Percentiles rank a stretch among this genome's conserved stretches.
These are phyloP conservation scores for Taphrina sp. DNA, from an alignment of 1,139 yeast genomes.

Conservation along the genomic window DNA sequence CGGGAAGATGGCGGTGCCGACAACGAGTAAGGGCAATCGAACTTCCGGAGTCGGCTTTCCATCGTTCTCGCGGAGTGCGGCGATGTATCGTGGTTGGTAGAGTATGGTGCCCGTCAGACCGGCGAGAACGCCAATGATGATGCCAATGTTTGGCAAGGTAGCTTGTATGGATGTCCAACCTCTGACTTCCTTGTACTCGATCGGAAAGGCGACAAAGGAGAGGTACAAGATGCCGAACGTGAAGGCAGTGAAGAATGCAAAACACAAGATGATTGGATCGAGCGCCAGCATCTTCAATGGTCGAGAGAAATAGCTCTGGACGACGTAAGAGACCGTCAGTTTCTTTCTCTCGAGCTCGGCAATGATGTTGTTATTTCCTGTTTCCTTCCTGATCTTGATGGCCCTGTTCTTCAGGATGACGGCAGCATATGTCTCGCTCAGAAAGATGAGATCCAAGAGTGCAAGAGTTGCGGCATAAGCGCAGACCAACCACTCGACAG, in stretches of 20 bases:
- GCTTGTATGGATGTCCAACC: constrained; percentile 66
- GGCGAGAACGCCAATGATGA: constrained; percentile 51
- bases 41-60: constrained; percentile 42
- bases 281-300: constrained; percentile 59
- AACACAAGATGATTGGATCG: constrained; percentile 79
- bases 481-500: constrained; percentile 56
- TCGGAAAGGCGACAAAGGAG: constrained; percentile 70
- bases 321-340: constrained; percentile 13
- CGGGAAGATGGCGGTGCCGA: constrained; percentile 66
- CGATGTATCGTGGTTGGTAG: constrained; percentile 49
- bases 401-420: constrained; percentile 54
- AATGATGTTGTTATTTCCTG: constrained; percentile 58
- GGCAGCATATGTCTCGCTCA: constrained; percentile 62
- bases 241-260: constrained; percentile 82
- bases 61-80: constrained; percentile 57
- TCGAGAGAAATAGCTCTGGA: constrained; percentile 48
- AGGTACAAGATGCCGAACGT: constrained; percentile 61
- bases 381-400: constrained; percentile 48
- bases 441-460: constrained; percentile 48
- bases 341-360: constrained; percentile 51
- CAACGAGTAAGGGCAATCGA: constrained; percentile 70
- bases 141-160: constrained; percentile 57
- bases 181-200: constrained; percentile 64
- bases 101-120: constrained; percentile 44
- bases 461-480: constrained; percentile 45